These are phyloP conservation scores for Cyberlindnera maritima DNA, from an alignment of 805 yeast genomes.

Conservation along the genomic window DNA sequence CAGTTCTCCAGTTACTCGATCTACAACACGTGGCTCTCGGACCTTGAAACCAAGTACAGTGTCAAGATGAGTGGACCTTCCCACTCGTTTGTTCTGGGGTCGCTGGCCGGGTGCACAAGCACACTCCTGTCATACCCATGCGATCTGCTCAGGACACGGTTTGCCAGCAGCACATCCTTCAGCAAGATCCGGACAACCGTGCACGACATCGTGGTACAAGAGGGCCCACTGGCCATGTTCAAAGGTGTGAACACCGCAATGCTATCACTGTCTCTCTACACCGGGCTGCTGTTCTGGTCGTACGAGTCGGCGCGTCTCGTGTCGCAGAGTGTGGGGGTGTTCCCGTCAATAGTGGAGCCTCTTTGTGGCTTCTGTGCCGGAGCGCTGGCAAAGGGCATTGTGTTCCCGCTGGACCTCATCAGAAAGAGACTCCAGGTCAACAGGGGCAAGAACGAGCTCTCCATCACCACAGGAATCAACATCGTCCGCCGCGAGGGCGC, in stretches of 20 bases:
- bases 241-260: slow-evolving; percentile 50
- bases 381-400: slow-evolving; percentile 60
- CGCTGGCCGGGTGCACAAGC: slow-evolving; percentile 72
- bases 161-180: slow-evolving; percentile 58
- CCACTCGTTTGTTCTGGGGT: slow-evolving; percentile 58
- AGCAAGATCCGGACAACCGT: slow-evolving; percentile 28
- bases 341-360: slow-evolving; percentile 39
- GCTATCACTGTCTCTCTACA: slow-evolving; percentile 62
- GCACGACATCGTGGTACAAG: slow-evolving; percentile 32
- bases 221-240: slow-evolving; percentile 47
- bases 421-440: slow-evolving; percentile 75
- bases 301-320: slow-evolving; percentile 43
- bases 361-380: slow-evolving; percentile 78
- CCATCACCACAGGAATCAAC: slow-evolving; percentile 29
- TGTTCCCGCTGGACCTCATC: slow-evolving; percentile 85
- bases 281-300: slow-evolving; percentile 73
- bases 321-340: slow-evolving; percentile 9
- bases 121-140: slow-evolving; percentile 81
- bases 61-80: slow-evolving; percentile 24
- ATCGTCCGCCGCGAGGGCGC: slow-evolving; percentile 58
- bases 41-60: slow-evolving; percentile 25
- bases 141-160: slow-evolving; percentile 83
- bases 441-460: slow-evolving; percentile 29
- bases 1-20: slow-evolving; percentile 76
- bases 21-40: slow-evolving; percentile 43